Percentiles rank a stretch among this genome's conserved stretches.
These are phyloP conservation scores for Thermomucor indicae-seudaticae DNA, from an alignment of 371 early-diverging fungal genomes.

Conservation along the genomic window DNA sequence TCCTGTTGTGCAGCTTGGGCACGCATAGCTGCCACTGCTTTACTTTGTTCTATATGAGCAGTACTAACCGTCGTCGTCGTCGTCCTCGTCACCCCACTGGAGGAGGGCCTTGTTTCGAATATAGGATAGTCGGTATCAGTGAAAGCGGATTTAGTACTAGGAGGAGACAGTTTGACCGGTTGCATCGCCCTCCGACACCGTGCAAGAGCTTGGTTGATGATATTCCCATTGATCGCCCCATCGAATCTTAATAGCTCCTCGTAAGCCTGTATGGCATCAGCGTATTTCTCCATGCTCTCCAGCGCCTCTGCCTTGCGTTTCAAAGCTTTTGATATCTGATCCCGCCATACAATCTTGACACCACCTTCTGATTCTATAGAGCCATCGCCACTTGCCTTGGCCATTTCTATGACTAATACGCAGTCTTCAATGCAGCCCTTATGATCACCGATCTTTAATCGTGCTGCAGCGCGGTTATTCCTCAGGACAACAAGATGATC, in stretches of 20 bases:
- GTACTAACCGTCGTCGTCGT: neutral
- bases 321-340: slow-evolving; percentile 69
- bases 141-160: slow-evolving; percentile 6
- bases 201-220: slow-evolving; percentile 28
- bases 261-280: slow-evolving; percentile 71
- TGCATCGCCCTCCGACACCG: slow-evolving; percentile 32
- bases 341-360: slow-evolving; percentile 33
- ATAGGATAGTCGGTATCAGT: slow-evolving; percentile 10
- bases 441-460: slow-evolving; percentile 84
- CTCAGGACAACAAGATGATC: slow-evolving; percentile 56
- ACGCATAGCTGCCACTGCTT: slow-evolving; percentile 68
- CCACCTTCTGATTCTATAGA: slow-evolving; percentile 34
- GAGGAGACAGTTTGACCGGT: slow-evolving; percentile 9
- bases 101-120: slow-evolving; percentile 2
- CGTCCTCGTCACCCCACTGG: neutral
- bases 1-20: slow-evolving; percentile 66
- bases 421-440: slow-evolving; percentile 67
- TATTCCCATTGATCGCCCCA: slow-evolving; percentile 44
- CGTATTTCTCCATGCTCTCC: slow-evolving; percentile 79
- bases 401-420: slow-evolving; percentile 38
- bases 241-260: slow-evolving; percentile 47
- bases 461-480: slow-evolving; percentile 89
- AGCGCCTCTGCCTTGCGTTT: slow-evolving; percentile 73
- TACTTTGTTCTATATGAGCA: slow-evolving; percentile 38
- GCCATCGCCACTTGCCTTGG: slow-evolving; percentile 25